phyloP scores from a whole-genome alignment of 306 rosid genomes.

The Pyrus pyrifolia region DNA sequence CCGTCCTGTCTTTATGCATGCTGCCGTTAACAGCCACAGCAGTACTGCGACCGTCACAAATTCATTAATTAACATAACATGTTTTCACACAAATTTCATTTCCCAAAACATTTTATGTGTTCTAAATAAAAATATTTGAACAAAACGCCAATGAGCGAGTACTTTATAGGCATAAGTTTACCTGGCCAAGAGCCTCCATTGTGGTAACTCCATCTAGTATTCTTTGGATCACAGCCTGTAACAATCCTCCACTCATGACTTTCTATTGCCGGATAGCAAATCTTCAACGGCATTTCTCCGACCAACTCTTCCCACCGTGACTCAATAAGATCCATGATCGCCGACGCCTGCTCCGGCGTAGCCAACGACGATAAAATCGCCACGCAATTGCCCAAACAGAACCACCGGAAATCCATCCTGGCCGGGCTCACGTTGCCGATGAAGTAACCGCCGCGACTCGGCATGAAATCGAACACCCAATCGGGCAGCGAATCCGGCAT shows the following conservation, averaged over 20 bases:
- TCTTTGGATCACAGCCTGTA: conserved; percentile 37
- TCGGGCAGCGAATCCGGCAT: conserved; percentile 33
- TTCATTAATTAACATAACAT: not conserved
- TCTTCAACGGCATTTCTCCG: conserved; percentile 34
- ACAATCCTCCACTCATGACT: conserved; percentile 24
- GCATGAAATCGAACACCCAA: conserved; percentile 38
- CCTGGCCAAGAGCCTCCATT: conserved; percentile 48
- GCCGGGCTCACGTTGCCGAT: conserved; percentile 38
- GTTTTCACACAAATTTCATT: too few species aligned
- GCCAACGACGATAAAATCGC: conserved; percentile 34
- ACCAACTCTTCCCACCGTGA: conserved; percentile 34
- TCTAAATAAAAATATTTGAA: too few species aligned
- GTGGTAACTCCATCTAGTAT: conserved; percentile 38
- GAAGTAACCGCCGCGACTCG: conserved; percentile 34
- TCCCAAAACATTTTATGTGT: too few species aligned
- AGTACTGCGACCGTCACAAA: conserved; percentile 12
- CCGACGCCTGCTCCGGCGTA: conserved; percentile 28
- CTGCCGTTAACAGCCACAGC: conserved; percentile 31
- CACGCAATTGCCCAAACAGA: conserved; percentile 33
- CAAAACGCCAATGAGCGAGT: too few species aligned
- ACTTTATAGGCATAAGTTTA: not conserved
- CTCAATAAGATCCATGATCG: conserved; percentile 36
- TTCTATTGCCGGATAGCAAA: conserved; percentile 27
- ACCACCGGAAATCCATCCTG: conserved; percentile 39
- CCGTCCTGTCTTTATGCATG: conserved; percentile 27